A percentile compares a stretch with the other conserved stretches of the same genome.
These are phyloP conservation scores for Gastrodia elata DNA, from an alignment of 106 monocot species.

Conservation along the genomic window DNA sequence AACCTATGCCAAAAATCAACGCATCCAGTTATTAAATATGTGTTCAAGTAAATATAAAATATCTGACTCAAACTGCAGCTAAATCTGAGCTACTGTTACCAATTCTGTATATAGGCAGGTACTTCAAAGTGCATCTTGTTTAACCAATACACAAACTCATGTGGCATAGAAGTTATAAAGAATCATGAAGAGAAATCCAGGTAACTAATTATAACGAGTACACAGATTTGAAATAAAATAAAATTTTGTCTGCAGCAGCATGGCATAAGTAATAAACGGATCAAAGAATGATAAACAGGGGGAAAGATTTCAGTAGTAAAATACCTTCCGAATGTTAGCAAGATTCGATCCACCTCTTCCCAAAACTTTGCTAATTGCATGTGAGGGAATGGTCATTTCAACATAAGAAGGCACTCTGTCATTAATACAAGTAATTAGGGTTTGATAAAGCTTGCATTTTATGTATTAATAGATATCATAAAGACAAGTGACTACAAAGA, in stretches of 20 bases:
- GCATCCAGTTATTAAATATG: not conserved
- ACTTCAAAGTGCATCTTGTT: not conserved
- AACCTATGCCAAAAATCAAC: not conserved
- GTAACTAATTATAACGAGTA: not conserved
- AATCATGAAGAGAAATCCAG: too few relatives aligned
- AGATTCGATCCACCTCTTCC: conserved; percentile 87
- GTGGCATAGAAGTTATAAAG: not conserved
- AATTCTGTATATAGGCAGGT: not conserved
- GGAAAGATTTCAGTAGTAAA: conserved; percentile 5
- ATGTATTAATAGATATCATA: not conserved
- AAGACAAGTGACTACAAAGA: not conserved
- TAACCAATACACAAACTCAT: not conserved
- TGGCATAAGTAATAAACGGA: not conserved
- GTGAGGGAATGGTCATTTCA: conserved; percentile 80
- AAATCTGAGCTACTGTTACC: not conserved
- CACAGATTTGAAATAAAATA: not conserved
- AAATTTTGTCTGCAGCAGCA: not conserved
- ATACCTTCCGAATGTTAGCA: conserved; percentile 76
- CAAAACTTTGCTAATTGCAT: conserved; percentile 70
- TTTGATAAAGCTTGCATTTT: not conserved
- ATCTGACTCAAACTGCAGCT: not conserved
- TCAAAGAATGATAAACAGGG: not conserved
- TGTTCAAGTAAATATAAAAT: not conserved
- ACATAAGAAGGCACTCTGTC: conserved; percentile 35
- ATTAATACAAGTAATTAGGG: conserved; percentile 5